Evolutionary conservation across 1,139 yeast species (phyloP).

Genomic region (Diutina mesorugosa): DNA sequence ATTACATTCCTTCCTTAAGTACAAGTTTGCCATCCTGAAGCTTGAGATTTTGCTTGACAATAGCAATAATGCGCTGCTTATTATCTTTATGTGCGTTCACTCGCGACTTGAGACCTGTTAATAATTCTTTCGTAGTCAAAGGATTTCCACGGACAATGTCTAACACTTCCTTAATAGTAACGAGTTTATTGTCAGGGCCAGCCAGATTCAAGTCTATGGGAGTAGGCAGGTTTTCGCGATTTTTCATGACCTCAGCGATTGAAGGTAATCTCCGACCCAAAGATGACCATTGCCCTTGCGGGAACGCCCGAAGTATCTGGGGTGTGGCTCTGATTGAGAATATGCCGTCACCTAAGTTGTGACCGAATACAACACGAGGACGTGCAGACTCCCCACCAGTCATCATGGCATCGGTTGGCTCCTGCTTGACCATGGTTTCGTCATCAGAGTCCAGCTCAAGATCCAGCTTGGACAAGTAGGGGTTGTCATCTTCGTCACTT

Average conservation of each 20-base stretch:
- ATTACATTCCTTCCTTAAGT: conserved; percentile 26
- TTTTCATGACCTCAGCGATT: conserved; percentile 25
- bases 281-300: conserved; percentile 80
- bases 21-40: conserved; percentile 57
- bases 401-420: conserved; percentile 19
- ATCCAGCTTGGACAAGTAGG: conserved; percentile 68
- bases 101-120: conserved; percentile 47
- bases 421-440: conserved; percentile 28
- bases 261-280: conserved; percentile 12
- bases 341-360: conserved; percentile 47
- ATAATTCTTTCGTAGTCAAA: conserved; percentile 53
- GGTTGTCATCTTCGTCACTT: conserved; percentile 82
- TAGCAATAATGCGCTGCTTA: conserved; percentile 49
- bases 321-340: conserved; percentile 56
- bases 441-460: conserved; percentile 38
- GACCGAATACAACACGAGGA: conserved; percentile 29
- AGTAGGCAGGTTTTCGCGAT: conserved; percentile 7
- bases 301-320: conserved; percentile 51
- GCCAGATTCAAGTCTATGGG: conserved; percentile 7
- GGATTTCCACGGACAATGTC: conserved; percentile 50
- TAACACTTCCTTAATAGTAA: conserved; percentile 65
- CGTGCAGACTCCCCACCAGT: conserved; percentile 7
- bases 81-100: conserved; percentile 60
- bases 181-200: conserved; percentile 16
- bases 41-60: conserved; percentile 58